Conservation (phyloP, 345 rosid genomes). For the Eutrema heterophyllum region DNA sequence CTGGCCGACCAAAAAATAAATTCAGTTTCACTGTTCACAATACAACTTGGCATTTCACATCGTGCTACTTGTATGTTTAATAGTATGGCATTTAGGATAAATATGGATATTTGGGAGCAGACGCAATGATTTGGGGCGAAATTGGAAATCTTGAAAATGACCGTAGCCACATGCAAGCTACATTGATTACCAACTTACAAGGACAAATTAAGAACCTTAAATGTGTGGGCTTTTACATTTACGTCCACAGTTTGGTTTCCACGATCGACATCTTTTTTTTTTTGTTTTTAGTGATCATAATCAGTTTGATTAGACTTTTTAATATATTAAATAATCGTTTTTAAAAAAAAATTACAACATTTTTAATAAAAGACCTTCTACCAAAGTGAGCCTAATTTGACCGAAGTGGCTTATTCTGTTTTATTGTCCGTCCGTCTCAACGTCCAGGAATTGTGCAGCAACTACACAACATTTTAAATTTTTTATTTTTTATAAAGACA, state of each 20-base stretch:
- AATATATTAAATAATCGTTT: neutral
- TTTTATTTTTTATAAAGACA: too few relatives aligned
- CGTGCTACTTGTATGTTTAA: neutral
- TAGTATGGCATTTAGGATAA: neutral
- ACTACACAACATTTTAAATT: too few relatives aligned
- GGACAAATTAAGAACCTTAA: slow-evolving; percentile 3
- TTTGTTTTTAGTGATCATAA: neutral
- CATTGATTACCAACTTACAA: neutral
- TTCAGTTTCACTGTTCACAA: neutral
- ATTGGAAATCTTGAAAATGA: neutral
- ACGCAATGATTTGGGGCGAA: slow-evolving; percentile 8
- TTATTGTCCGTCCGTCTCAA: too few relatives aligned
- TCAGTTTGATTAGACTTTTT: neutral
- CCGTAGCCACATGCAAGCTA: slow-evolving; percentile 2
- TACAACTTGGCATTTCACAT: slow-evolving; percentile 4
- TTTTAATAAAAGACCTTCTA: neutral
- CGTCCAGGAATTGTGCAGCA: too few relatives aligned
- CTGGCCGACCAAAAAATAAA: neutral
- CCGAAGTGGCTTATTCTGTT: too few relatives aligned
- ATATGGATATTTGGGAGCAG: neutral
- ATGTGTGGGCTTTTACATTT: neutral
- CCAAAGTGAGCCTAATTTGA: too few relatives aligned
- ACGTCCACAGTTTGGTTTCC: slow-evolving; percentile 9
- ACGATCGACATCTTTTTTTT: neutral
- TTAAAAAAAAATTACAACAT: neutral